These are phyloP conservation scores for Candida sp. DNA, from an alignment of 1,139 yeast genomes.

Conservation along the genomic window DNA sequence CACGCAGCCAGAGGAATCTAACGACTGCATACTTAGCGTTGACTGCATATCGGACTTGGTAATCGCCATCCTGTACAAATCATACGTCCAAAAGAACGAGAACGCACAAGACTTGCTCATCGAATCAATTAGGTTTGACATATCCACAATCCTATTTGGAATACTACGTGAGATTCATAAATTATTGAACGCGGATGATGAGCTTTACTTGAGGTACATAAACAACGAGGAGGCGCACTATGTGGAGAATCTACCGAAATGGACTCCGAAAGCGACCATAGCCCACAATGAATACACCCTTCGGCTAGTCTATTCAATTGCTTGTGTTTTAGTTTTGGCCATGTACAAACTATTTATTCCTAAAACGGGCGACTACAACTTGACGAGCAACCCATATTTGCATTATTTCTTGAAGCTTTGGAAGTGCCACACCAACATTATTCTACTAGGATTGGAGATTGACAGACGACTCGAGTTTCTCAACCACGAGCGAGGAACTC, in stretches of 20 bases:
- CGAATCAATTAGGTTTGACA: constrained; percentile 39
- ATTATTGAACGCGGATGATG: constrained; percentile 51
- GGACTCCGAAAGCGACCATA: constrained; percentile 56
- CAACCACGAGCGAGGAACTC: constrained; percentile 28
- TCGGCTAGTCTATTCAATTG: constrained; percentile 54
- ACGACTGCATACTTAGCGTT: constrained; percentile 52
- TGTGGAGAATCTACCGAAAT: constrained; percentile 43
- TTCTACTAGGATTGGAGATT: constrained; percentile 61
- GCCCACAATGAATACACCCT: constrained; percentile 30
- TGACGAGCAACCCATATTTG: constrained; percentile 63
- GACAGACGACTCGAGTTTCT: constrained; percentile 63
- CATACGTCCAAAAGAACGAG: constrained; percentile 8
- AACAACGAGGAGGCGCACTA: constrained; percentile 48
- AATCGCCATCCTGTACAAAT: constrained; percentile 40
- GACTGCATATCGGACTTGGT: constrained; percentile 57
- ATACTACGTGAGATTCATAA: constrained; percentile 46
- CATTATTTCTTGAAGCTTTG: constrained; percentile 59
- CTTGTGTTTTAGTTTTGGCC: constrained; percentile 52
- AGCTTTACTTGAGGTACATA: constrained; percentile 43
- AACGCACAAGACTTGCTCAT: constrained; percentile 11
- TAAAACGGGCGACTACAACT: constrained; percentile 32
- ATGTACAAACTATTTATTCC: constrained; percentile 54
- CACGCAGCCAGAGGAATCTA: constrained; percentile 72
- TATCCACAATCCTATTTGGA: constrained; percentile 39
- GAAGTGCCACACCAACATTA: constrained; percentile 65